Conservation (phyloP, 192 early-diverging fungal genomes). For the Allomyces arbusculus region DNA sequence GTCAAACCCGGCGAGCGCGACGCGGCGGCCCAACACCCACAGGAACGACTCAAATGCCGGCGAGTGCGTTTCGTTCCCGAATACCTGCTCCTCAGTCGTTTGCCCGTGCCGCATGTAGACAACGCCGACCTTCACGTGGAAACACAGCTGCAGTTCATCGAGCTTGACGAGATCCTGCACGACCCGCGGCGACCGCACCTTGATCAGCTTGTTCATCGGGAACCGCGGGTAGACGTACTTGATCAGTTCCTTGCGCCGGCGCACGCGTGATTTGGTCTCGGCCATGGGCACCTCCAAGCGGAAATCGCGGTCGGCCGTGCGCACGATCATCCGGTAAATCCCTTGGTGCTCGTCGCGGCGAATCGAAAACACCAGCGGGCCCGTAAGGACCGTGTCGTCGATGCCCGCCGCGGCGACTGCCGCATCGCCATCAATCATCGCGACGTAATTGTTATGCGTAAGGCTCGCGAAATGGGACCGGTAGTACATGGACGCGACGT, state of each 20-base stretch:
- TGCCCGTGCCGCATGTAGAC: slow-evolving; percentile 8
- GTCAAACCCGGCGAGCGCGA: slow-evolving; percentile 11
- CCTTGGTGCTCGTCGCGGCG: neutral
- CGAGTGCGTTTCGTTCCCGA: slow-evolving; percentile 16
- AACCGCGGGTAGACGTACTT: neutral
- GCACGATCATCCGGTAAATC: neutral
- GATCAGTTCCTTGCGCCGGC: neutral
- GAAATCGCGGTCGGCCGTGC: neutral
- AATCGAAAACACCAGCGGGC: neutral
- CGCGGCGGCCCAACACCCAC: slow-evolving; percentile 8
- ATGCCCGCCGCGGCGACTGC: too few relatives aligned
- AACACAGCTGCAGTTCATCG: neutral
- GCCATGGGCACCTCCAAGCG: neutral
- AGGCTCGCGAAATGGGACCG: too few relatives aligned
- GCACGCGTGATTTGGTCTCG: neutral
- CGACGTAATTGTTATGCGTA: too few relatives aligned
- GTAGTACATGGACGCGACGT: too few relatives aligned
- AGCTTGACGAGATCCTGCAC: neutral
- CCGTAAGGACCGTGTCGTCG: neutral
- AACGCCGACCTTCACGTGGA: neutral
- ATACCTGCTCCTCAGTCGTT: slow-evolving; percentile 20
- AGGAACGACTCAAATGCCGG: slow-evolving; percentile 16
- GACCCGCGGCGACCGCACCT: neutral
- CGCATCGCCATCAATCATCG: too few relatives aligned
- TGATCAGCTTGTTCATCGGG: neutral